phyloP scores from a whole-genome alignment of 306 rosid genomes.

The Lablab purpureus region DNA sequence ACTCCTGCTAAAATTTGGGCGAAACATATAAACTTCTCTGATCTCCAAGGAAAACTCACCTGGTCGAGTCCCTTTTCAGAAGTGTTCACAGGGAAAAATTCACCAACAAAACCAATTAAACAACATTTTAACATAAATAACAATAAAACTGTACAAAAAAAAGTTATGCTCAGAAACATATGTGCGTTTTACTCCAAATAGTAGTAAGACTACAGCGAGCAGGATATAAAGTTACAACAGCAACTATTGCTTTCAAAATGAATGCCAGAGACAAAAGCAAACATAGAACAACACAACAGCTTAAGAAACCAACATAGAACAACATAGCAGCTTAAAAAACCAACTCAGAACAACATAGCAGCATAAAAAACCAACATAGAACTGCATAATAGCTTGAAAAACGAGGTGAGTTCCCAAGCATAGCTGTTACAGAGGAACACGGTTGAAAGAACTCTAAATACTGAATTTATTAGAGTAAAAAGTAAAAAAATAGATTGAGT shows the following conservation, averaged over 20 bases:
- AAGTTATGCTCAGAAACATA: background rate
- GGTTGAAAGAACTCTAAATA: background rate
- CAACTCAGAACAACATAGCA: background rate
- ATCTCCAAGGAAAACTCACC: slow-evolving; percentile 45
- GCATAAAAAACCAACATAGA: slow-evolving; percentile 9
- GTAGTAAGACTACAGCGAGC: background rate
- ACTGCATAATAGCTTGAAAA: background rate
- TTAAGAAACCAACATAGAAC: slow-evolving; percentile 12
- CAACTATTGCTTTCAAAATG: slow-evolving; percentile 10
- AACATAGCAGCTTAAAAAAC: background rate
- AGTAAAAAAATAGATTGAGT: background rate
- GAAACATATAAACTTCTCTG: slow-evolving; percentile 58
- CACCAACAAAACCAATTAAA: slow-evolving; percentile 11
- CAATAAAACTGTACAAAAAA: background rate
- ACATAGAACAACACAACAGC: background rate
- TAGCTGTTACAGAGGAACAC: background rate
- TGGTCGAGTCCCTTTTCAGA: slow-evolving; percentile 33
- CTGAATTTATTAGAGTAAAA: background rate
- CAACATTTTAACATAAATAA: slow-evolving; percentile 4
- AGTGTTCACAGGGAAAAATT: slow-evolving; percentile 9
- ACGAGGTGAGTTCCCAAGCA: background rate
- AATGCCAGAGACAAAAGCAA: slow-evolving; percentile 1
- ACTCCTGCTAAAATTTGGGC: slow-evolving; percentile 45
- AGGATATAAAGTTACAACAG: background rate
- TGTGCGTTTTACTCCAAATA: background rate